phyloP scores from a whole-genome alignment of 2,329 filamentous ascomycete genomes.

The Aspergillus sp. region DNA sequence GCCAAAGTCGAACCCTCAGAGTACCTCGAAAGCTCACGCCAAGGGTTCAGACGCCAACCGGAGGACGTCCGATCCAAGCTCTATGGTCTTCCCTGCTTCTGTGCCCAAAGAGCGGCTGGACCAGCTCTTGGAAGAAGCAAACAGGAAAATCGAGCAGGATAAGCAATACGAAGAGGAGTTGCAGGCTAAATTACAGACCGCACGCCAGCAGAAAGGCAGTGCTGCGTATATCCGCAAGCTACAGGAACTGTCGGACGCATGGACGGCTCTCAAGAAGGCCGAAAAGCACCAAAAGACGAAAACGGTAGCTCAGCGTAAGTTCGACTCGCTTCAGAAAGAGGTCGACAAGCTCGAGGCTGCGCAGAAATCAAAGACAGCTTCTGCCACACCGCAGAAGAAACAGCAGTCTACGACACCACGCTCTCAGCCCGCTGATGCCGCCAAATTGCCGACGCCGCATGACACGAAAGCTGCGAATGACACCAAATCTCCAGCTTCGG shows the following conservation, averaged over 20 bases:
- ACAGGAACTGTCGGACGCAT: neutral
- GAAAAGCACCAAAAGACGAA: neutral
- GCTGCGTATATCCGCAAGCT: conserved; percentile 12
- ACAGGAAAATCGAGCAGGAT: conserved; percentile 13
- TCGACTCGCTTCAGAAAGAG: conserved; percentile 10
- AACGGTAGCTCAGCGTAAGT: neutral
- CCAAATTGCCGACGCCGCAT: neutral
- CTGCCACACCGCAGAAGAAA: conserved; percentile 2
- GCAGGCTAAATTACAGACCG: conserved; percentile 15
- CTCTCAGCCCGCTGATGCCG: neutral
- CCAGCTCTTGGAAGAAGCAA: conserved; percentile 15
- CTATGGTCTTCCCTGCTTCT: conserved; percentile 20
- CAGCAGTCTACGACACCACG: neutral
- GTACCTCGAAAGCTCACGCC: conserved; percentile 2
- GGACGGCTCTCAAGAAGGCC: neutral
- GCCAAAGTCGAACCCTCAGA: conserved; percentile 13
- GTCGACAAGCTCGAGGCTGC: conserved; percentile 17
- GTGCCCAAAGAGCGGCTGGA: conserved; percentile 15
- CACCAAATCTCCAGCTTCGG: neutral
- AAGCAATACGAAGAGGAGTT: conserved; percentile 12
- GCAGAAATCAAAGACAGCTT: neutral
- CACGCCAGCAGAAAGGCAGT: conserved; percentile 8
- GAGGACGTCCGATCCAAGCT: conserved; percentile 6
- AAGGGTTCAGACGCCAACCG: conserved; percentile 2
- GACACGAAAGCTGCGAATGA: neutral